A percentile compares a stretch with the other conserved stretches of the same genome.
phyloP scores from a whole-genome alignment of 371 early-diverging fungal species.

The Enteropsectra breve region DNA sequence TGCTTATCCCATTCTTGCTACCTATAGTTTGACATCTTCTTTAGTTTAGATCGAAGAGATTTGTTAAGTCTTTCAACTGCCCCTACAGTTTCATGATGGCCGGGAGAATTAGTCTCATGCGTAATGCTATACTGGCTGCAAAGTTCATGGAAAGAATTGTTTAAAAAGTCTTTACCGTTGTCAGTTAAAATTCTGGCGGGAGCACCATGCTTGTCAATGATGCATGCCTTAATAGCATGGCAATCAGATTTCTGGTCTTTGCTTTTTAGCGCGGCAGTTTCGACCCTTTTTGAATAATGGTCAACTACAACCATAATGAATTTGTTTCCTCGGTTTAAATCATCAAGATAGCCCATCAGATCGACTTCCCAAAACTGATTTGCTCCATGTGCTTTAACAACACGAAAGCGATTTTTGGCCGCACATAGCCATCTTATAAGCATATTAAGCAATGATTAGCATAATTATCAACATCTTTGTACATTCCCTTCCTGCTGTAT shows the following conservation, averaged over 20 bases:
- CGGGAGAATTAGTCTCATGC: slow-evolving; percentile 7
- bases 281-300: neutral
- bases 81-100: slow-evolving; percentile 10
- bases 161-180: slow-evolving; percentile 21
- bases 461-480: slow-evolving; percentile 19
- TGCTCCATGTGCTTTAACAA: neutral
- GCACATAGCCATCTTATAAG: neutral
- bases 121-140: neutral
- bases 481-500: slow-evolving; percentile 11
- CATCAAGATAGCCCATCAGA: slow-evolving; percentile 3
- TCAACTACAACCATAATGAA: neutral
- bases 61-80: slow-evolving; percentile 23
- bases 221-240: neutral
- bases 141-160: neutral
- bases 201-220: slow-evolving; percentile 13
- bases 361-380: slow-evolving; percentile 14
- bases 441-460: slow-evolving; percentile 18
- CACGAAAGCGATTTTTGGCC: neutral
- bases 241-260: neutral
- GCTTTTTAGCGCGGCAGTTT: neutral
- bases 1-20: slow-evolving; percentile 9
- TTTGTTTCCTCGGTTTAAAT: neutral
- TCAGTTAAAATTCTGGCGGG: slow-evolving; percentile 9
- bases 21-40: slow-evolving; percentile 15
- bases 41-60: slow-evolving; percentile 1